phyloP scores from a whole-genome alignment of 225 moss, liverwort and hornwort genomes.

The Straminergon stramineum region DNA sequence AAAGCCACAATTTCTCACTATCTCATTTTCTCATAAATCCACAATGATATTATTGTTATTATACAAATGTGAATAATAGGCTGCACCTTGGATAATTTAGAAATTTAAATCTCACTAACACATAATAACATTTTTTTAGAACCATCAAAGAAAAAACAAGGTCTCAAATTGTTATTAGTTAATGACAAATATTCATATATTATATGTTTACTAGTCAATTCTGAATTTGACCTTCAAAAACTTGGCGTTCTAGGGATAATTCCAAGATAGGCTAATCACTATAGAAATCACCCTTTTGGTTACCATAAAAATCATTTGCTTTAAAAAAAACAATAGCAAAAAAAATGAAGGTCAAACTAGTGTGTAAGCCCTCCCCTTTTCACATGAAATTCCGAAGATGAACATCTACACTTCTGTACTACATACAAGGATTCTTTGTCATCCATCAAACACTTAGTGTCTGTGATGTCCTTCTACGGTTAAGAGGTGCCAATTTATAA shows the following conservation, averaged over 20 bases:
- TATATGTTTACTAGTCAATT: not conserved
- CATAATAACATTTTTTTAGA: not conserved
- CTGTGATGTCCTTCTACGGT: not conserved
- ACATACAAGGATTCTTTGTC: rapidly evolving
- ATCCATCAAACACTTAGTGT: not conserved
- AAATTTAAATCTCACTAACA: not conserved
- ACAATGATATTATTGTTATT: not conserved
- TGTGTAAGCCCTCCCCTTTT: not conserved
- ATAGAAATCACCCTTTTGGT: rapidly evolving
- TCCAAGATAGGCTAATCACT: rapidly evolving
- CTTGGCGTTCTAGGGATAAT: not conserved
- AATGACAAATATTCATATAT: not conserved
- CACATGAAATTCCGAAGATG: not conserved
- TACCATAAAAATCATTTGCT: not conserved
- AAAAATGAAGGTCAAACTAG: rapidly evolving
- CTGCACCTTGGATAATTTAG: not conserved
- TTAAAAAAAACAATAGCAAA: rapidly evolving
- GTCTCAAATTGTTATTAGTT: not conserved
- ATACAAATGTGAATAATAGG: not conserved
- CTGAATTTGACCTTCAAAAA: not conserved
- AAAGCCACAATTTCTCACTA: too few relatives aligned
- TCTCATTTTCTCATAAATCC: too few relatives aligned
- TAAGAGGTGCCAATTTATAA: not conserved
- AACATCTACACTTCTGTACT: rapidly evolving
- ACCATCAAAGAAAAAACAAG: not conserved